A percentile compares a stretch with the other conserved stretches of the same genome.
These are phyloP conservation scores for Geosmithia putterillii DNA, from an alignment of 2,329 filamentous ascomycete species.

Conservation along the genomic window DNA sequence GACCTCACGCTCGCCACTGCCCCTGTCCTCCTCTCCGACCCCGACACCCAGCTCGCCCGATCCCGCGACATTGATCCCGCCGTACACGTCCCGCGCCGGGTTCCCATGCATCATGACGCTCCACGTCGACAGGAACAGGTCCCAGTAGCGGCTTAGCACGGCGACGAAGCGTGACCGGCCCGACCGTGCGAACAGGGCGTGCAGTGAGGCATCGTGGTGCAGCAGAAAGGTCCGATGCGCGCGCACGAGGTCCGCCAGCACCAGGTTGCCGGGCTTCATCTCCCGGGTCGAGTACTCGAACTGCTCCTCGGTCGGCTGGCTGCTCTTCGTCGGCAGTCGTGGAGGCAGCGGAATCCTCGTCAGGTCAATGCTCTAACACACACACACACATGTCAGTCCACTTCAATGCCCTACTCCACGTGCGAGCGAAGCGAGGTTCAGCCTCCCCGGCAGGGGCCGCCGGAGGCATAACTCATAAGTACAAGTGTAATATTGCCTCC, in stretches of 20 bases:
- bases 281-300: constrained; percentile 84
- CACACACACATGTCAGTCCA: neutral
- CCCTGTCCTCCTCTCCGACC: constrained; percentile 89
- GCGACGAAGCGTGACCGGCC: constrained; percentile 55
- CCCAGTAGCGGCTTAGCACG: constrained; percentile 73
- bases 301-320: constrained; percentile 20
- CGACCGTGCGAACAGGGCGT: constrained; percentile 52
- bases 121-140: constrained; percentile 59
- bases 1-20: constrained; percentile 86
- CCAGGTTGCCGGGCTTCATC: constrained; percentile 67
- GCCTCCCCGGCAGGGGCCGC: no score
- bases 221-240: constrained; percentile 78
- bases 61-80: constrained; percentile 76
- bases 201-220: constrained; percentile 70
- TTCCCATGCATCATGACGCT: constrained; percentile 85
- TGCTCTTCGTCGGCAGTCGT: constrained; percentile 28
- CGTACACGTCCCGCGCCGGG: constrained; percentile 66
- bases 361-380: constrained; percentile 49
- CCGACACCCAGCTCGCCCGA: constrained; percentile 88
- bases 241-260: constrained; percentile 69
- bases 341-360: constrained; percentile 57
- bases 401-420: no score
- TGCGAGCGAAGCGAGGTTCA: no score
- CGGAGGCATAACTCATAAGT: no score
- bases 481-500: no score